A percentile compares a stretch with the other conserved stretches of the same genome.
Evolutionary conservation across 148 eudicot genomes (phyloP).

Genomic region (Vaccinium corymbosum): DNA sequence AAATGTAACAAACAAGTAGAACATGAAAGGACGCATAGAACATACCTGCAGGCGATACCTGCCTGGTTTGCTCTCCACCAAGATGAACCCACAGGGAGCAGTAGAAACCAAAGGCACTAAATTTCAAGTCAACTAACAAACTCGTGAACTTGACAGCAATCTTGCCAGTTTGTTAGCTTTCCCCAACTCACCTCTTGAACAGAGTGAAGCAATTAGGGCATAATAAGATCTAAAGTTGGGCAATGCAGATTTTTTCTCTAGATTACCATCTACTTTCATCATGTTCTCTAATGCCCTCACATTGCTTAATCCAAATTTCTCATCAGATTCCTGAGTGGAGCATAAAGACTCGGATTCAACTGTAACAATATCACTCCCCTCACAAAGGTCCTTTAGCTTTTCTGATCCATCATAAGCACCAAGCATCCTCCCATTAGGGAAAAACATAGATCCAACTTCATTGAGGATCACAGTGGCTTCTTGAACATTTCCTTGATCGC

Average conservation of each 20-base stretch:
- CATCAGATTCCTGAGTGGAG: constrained; percentile 14
- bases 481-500: constrained; percentile 73
- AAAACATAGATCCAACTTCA: constrained; percentile 64
- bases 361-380: constrained; percentile 9
- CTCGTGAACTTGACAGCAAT: constrained; percentile 26
- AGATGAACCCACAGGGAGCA: not conserved
- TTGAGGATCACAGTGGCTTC: constrained; percentile 66
- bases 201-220: constrained; percentile 54
- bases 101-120: not conserved
- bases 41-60: constrained; percentile 12
- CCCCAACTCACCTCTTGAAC: constrained; percentile 48
- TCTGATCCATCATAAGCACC: constrained; percentile 18
- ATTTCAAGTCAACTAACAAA: not conserved
- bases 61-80: constrained; percentile 4
- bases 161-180: constrained; percentile 63
- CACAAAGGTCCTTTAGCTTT: constrained; percentile 19
- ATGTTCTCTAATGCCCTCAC: constrained; percentile 19
- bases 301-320: constrained; percentile 2
- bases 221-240: constrained; percentile 54
- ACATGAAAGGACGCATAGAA: not conserved
- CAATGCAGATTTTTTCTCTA: constrained; percentile 9
- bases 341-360: constrained; percentile 18
- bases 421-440: constrained; percentile 35
- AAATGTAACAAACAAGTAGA: not conserved
- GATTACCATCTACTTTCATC: constrained; percentile 3